Percentiles rank a stretch among this genome's conserved stretches.
phyloP scores from a whole-genome alignment of 2,329 filamentous ascomycete genomes.

The Aspergillus cejpii region DNA sequence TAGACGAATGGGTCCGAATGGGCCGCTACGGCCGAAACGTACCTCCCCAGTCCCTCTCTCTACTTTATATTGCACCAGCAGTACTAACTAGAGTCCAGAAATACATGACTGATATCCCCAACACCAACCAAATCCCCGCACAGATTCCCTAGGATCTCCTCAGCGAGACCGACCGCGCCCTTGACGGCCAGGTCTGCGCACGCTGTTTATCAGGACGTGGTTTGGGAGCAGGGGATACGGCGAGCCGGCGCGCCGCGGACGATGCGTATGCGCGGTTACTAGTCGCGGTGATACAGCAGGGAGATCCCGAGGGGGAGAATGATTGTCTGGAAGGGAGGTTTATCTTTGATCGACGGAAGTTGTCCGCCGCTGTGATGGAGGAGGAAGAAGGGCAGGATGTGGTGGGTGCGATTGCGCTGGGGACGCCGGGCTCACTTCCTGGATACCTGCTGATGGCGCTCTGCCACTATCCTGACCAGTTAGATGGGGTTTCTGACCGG shows the following conservation, averaged over 20 bases:
- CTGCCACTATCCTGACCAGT: slow-evolving; percentile 13
- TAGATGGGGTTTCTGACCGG: slow-evolving; percentile 9
- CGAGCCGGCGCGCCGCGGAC: slow-evolving; percentile 11
- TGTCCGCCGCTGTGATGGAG: not conserved
- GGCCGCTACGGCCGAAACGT: slow-evolving; percentile 14
- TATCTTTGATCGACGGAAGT: slow-evolving; percentile 1
- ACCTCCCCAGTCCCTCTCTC: slow-evolving; percentile 1
- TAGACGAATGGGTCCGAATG: slow-evolving; percentile 13
- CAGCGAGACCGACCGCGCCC: slow-evolving; percentile 6
- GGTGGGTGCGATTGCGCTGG: slow-evolving; percentile 8
- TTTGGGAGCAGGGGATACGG: slow-evolving; percentile 8
- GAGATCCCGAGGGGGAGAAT: not conserved
- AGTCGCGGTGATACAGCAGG: slow-evolving; percentile 1
- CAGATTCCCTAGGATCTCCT: slow-evolving; percentile 10
- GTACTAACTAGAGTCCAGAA: too few relatives aligned
- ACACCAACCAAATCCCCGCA: slow-evolving; percentile 7
- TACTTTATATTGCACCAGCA: too few relatives aligned
- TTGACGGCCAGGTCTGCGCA: slow-evolving; percentile 3
- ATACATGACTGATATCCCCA: too few relatives aligned
- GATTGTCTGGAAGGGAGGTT: slow-evolving; percentile 4
- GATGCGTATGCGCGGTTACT: slow-evolving; percentile 7
- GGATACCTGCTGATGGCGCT: slow-evolving; percentile 11
- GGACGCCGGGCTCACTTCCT: slow-evolving; percentile 11
- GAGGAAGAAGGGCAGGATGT: not conserved
- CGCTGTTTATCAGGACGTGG: slow-evolving; percentile 16